Evolutionary conservation across 805 yeast species (phyloP).

Genomic region (Suhomyces tanzawaensis): DNA sequence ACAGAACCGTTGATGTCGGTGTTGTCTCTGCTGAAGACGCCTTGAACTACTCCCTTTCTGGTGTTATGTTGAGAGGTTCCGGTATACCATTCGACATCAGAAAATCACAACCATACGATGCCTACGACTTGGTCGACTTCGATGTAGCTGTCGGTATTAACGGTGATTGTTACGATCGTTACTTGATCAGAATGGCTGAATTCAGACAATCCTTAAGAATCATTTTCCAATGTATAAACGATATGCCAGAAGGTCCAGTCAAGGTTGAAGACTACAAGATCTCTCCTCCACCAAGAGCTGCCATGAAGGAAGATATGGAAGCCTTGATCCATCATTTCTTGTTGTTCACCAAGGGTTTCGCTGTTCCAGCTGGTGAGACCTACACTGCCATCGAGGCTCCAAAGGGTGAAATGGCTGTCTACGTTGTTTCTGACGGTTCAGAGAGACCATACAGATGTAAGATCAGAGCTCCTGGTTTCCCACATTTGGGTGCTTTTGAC

Average conservation of each 20-base stretch:
- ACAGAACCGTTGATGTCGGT: conserved; percentile 80
- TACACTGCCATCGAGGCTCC: conserved; percentile 92
- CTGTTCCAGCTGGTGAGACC: conserved; percentile 88
- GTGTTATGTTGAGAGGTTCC: conserved; percentile 89
- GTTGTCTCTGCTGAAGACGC: conserved; percentile 84
- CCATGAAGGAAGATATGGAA: conserved; percentile 93
- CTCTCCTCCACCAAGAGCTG: conserved; percentile 73
- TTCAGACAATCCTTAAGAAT: conserved; percentile 88
- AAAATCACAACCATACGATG: conserved; percentile 86
- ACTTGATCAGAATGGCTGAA: conserved; percentile 85
- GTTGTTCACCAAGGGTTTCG: conserved; percentile 82
- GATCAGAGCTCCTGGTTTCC: conserved; percentile 93
- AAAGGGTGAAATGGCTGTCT: conserved; percentile 93
- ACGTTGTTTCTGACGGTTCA: conserved; percentile 81
- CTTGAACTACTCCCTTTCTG: conserved; percentile 72
- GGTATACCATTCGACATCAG: conserved; percentile 87
- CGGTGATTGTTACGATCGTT: conserved; percentile 92
- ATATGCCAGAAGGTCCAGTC: conserved; percentile 90
- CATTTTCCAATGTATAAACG: conserved; percentile 84
- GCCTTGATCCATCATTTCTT: conserved; percentile 86
- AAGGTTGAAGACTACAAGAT: conserved; percentile 89
- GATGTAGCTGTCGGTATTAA: conserved; percentile 83
- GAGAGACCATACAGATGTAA: conserved; percentile 92
- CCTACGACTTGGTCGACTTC: conserved; percentile 81
- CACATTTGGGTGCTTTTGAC: conserved; percentile 86